These are phyloP conservation scores for Alloteropsis angusta DNA, from an alignment of 202 grass and related monocot species.

Conservation along the genomic window DNA sequence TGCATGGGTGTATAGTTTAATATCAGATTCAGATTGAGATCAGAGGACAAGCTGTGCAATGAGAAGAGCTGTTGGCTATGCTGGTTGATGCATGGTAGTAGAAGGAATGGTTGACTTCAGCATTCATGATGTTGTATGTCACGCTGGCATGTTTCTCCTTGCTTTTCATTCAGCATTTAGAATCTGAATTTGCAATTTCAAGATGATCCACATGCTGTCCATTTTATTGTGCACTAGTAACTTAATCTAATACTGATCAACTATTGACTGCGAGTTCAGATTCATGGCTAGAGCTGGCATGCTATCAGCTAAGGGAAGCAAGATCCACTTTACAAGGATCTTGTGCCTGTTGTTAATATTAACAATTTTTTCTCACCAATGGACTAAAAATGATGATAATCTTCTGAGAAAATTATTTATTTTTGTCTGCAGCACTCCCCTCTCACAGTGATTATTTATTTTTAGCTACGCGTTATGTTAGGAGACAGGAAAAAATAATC, in stretches of 20 bases:
- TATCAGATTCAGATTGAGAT: not conserved
- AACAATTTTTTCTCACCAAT: not conserved
- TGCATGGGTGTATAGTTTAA: slow-evolving; percentile 10
- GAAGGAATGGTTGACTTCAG: slow-evolving; percentile 15
- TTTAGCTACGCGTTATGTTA: not conserved
- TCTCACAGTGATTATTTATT: not conserved
- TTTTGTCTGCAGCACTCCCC: not conserved
- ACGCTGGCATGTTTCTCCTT: slow-evolving; percentile 1
- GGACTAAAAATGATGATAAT: not conserved
- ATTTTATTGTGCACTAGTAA: not conserved
- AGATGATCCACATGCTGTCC: not conserved
- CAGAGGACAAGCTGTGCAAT: not conserved
- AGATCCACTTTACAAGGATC: slow-evolving; percentile 11
- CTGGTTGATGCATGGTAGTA: slow-evolving; percentile 1
- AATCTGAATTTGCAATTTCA: not conserved
- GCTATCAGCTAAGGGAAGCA: slow-evolving; percentile 3
- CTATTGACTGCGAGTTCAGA: not conserved
- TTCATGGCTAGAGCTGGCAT: not conserved
- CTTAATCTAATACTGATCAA: not conserved
- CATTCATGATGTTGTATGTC: not conserved
- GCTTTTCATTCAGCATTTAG: not conserved
- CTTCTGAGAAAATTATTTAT: not conserved
- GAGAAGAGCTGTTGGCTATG: not conserved
- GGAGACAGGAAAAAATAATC: not conserved
- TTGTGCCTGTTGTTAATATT: not conserved